Evolutionary conservation across 495 filamentous ascomycete species (phyloP).

Genomic region (Hypomontagnella submonticulosa): DNA sequence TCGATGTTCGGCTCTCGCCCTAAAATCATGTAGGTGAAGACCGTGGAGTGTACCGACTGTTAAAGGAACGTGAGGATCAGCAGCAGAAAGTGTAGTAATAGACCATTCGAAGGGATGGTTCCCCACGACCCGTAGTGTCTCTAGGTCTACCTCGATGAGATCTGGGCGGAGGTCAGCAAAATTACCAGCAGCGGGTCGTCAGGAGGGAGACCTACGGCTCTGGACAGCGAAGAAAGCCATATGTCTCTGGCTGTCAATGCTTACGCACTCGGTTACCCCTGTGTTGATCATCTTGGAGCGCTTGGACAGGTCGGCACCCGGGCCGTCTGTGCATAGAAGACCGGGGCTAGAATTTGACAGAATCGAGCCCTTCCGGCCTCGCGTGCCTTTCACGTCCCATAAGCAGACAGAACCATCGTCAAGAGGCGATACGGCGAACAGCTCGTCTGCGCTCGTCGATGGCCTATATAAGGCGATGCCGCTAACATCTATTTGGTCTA

Average conservation of each 20-base stretch:
- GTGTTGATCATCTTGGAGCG: conserved; percentile 64
- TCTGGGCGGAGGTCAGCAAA: conserved; percentile 52
- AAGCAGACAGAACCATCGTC: conserved; percentile 87
- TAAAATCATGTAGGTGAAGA: conserved; percentile 85
- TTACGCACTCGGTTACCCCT: conserved; percentile 85
- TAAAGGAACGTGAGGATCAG: conserved; percentile 75
- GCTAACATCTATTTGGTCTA: conserved; percentile 61
- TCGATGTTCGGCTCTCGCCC: conserved; percentile 51
- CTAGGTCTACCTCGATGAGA: conserved; percentile 86
- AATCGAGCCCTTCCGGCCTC: conserved; percentile 70
- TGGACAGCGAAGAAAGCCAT: conserved; percentile 82
- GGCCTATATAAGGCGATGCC: conserved; percentile 75
- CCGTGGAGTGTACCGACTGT: conserved; percentile 87
- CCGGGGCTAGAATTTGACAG: conserved; percentile 72
- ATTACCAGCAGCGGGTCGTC: neutral
- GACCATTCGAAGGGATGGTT: conserved; percentile 82
- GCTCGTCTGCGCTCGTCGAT: conserved; percentile 53
- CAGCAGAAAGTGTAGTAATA: conserved; percentile 84
- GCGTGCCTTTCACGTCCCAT: conserved; percentile 80
- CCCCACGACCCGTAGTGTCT: conserved; percentile 75
- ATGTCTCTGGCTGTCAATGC: conserved; percentile 75
- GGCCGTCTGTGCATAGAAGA: conserved; percentile 65
- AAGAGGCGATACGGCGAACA: conserved; percentile 79
- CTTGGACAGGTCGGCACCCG: conserved; percentile 54
- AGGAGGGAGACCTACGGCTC: conserved; percentile 60